Base-by-base conservation (phyloP, 768 basidiomycete genomes). In the Goffeauzyma gilvescens region DNA sequence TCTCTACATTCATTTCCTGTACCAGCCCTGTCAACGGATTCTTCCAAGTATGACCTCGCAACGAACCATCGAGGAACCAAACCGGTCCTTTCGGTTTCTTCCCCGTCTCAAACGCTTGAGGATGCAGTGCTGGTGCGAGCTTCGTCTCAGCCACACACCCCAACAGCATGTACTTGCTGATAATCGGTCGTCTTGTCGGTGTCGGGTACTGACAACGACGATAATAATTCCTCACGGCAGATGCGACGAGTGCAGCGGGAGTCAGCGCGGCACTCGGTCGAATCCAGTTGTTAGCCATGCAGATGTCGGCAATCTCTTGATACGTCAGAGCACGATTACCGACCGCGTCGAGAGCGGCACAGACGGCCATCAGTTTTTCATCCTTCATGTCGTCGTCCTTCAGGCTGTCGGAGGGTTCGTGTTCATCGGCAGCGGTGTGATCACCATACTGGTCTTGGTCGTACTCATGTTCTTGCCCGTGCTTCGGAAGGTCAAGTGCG, bases 191-290 rank as follows among this genome's bases (percentile, higher is more conserved):
- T 4, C 41, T 30, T 13, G 27, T 18, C 13, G 41, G 41, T 21
- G n/a, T 13, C 13, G 27, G 26, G 5, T 14, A 13, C 17, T 28
- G 27, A 24, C 41, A 42, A 4, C 41, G 30, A 3, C 41, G 41
- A 2, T 10, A 9, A 23, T 42, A 42, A n/a, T 30, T 24, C 3
- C 41, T 30, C 10, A 42, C 34, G 26, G 32, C 41, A 32, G 21
- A 33, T n/a, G 32, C 17, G 3, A 42, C 30, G 21, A 42, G 26
- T 13, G 12, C 30, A 14, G 31, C 31, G 3, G 41, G 32, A 15
- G 41, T 10, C 6, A 42, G 41, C 9, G 41, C 41, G 18, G 41
- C 31, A 33, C 41, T 42, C 18, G 26, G 41, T 13, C 41, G 41
- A 14, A 42, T 42, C 41, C 41, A 42, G 9, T 32, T 32, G 9